Percentiles rank a stretch among this genome's conserved stretches.
These are phyloP conservation scores for Cystobasidium pallidum DNA, from an alignment of 1,284 basidiomycete species.

Conservation along the genomic window DNA sequence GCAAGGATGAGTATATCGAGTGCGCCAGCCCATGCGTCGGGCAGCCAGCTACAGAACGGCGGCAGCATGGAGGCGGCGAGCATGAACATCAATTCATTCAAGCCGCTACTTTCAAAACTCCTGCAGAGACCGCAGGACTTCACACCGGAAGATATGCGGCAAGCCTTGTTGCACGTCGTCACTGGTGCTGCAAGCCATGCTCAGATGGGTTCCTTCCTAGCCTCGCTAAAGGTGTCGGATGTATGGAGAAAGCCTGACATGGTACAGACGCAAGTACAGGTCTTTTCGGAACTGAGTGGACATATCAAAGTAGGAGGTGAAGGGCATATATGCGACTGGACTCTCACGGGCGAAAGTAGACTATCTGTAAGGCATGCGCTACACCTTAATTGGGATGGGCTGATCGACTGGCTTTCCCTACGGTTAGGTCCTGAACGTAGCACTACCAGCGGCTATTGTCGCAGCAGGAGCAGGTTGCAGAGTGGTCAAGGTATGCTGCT, in stretches of 20 bases:
- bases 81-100: slow-evolving; percentile 40
- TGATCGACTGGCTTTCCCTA: slow-evolving; percentile 84
- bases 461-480: slow-evolving; percentile 94
- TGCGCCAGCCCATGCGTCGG: background rate
- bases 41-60: background rate
- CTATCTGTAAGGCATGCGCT: slow-evolving; percentile 21
- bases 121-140: slow-evolving; percentile 23
- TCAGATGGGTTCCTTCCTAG: slow-evolving; percentile 53
- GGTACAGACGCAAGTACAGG: slow-evolving; percentile 69
- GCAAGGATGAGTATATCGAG: slow-evolving; percentile 13
- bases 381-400: slow-evolving; percentile 50
- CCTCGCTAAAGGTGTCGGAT: slow-evolving; percentile 49
- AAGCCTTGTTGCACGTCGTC: slow-evolving; percentile 46
- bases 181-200: slow-evolving; percentile 39
- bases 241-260: slow-evolving; percentile 50
- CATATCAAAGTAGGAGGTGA: slow-evolving; percentile 29
- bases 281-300: slow-evolving; percentile 63
- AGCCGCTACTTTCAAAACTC: slow-evolving; percentile 43
- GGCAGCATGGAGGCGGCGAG: background rate
- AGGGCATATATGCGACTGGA: slow-evolving; percentile 65
- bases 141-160: slow-evolving; percentile 46
- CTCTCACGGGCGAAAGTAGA: slow-evolving; percentile 55
- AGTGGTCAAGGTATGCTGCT: slow-evolving; percentile 77
- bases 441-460: slow-evolving; percentile 90
- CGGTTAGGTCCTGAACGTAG: slow-evolving; percentile 86